These are phyloP conservation scores for Arachnopeziza araneosa DNA, from an alignment of 2,329 filamentous ascomycete species.

Conservation along the genomic window DNA sequence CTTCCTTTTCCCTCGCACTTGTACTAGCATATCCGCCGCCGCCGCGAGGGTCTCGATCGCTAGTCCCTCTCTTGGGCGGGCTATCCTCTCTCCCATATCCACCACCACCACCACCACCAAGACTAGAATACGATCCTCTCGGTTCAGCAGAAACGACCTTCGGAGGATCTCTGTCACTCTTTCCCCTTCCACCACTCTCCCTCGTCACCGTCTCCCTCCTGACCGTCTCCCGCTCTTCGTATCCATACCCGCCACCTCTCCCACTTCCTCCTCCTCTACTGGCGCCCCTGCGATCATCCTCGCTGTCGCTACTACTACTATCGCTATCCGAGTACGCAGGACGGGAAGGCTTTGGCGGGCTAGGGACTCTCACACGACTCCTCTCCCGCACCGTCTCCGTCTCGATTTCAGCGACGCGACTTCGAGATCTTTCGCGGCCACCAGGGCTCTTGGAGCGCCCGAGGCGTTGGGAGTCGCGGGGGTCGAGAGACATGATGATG, in stretches of 20 bases:
- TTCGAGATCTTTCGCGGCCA: conserved; percentile 23
- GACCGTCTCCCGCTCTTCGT: not conserved
- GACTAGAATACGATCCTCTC: conserved; percentile 5
- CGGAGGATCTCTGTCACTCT: not conserved
- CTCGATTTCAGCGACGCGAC: conserved; percentile 14
- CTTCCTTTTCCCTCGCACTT: not conserved
- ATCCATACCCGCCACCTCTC: not conserved
- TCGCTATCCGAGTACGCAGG: conserved; percentile 14
- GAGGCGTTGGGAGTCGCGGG: conserved; percentile 23
- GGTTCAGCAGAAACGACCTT: conserved; percentile 11
- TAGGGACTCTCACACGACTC: conserved; percentile 4
- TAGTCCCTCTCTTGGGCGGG: conserved; percentile 1
- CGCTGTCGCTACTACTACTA: conserved; percentile 4
- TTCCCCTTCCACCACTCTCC: too few species aligned
- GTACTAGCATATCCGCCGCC: not conserved
- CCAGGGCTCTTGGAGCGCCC: conserved; percentile 26
- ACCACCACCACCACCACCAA: conserved; percentile 1
- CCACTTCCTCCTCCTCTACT: not conserved
- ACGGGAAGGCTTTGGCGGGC: conserved; percentile 11
- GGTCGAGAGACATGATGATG: conserved; percentile 22
- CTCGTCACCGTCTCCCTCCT: too few species aligned
- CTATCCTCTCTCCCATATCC: conserved; percentile 1
- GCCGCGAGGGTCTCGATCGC: not conserved
- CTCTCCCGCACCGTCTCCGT: conserved; percentile 10
- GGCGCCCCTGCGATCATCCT: not conserved